Evolutionary conservation across 345 rosid species (phyloP).

Genomic region (Iberis pinnata): DNA sequence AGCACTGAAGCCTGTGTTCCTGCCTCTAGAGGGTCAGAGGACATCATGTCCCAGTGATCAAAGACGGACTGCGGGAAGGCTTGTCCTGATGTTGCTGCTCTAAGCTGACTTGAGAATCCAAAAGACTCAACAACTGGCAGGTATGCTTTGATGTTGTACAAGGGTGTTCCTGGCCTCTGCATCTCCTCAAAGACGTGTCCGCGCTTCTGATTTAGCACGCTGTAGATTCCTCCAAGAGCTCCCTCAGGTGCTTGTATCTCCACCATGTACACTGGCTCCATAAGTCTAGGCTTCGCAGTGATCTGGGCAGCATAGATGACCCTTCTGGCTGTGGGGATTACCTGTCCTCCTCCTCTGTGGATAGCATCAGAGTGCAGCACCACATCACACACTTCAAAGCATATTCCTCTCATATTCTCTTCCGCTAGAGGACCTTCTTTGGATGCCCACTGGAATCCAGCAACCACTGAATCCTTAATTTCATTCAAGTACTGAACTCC

Average conservation of each 20-base stretch:
- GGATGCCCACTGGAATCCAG: slow-evolving; percentile 92
- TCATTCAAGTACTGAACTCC: slow-evolving; percentile 85
- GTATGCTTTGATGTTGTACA: slow-evolving; percentile 77
- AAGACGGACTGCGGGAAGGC: slow-evolving; percentile 81
- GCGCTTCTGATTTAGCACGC: slow-evolving; percentile 76
- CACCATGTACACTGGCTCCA: slow-evolving; percentile 74
- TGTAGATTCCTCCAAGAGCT: slow-evolving; percentile 83
- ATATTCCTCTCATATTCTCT: slow-evolving; percentile 83
- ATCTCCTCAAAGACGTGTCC: slow-evolving; percentile 80
- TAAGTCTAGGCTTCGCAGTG: slow-evolving; percentile 77
- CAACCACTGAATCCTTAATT: slow-evolving; percentile 83
- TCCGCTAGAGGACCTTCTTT: slow-evolving; percentile 70
- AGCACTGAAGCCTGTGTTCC: slow-evolving; percentile 51
- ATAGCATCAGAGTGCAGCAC: slow-evolving; percentile 83
- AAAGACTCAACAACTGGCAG: slow-evolving; percentile 70
- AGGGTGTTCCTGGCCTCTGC: slow-evolving; percentile 78
- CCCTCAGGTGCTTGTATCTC: slow-evolving; percentile 86
- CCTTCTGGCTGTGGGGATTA: slow-evolving; percentile 78
- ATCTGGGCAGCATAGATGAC: slow-evolving; percentile 74
- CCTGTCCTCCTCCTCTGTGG: slow-evolving; percentile 87
- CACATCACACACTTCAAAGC: slow-evolving; percentile 79
- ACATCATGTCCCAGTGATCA: slow-evolving; percentile 88
- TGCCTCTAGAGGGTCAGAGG: slow-evolving; percentile 54
- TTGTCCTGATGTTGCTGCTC: slow-evolving; percentile 76
- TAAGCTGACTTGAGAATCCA: slow-evolving; percentile 54